These are phyloP conservation scores for Cryptococcus sp. DNA, from an alignment of 1,284 basidiomycete genomes.

Conservation along the genomic window DNA sequence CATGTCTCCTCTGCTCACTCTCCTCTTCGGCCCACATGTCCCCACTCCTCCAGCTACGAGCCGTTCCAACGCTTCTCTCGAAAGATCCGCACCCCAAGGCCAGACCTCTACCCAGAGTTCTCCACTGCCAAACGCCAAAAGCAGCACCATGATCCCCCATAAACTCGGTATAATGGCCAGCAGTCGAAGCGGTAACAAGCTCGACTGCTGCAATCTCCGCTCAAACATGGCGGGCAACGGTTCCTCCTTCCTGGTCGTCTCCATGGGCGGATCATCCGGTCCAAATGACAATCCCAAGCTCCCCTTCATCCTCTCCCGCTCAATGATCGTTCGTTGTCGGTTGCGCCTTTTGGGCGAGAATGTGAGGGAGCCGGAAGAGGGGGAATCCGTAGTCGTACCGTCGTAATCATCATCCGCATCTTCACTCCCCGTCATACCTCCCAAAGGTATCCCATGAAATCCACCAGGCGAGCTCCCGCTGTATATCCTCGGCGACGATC, in stretches of 20 bases:
- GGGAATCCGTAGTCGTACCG: constrained; percentile 23
- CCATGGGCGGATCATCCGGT: constrained; percentile 1
- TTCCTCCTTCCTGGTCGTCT: constrained; percentile 1
- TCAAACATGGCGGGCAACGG: constrained; percentile 17
- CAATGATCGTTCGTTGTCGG: constrained; percentile 6
- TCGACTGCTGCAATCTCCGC: constrained; percentile 22
- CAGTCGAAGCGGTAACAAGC: constrained; percentile 28
- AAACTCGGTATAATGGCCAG: constrained; percentile 38
- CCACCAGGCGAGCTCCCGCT: background rate
- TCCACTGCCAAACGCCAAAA: constrained; percentile 27
- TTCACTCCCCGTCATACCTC: constrained; percentile 29
- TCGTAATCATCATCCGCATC: constrained; percentile 42
- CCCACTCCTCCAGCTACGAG: constrained; percentile 24
- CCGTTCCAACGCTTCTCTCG: constrained; percentile 34
- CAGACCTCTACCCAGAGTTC: constrained; percentile 35
- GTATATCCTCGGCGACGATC: constrained; percentile 1
- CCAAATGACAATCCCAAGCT: constrained; percentile 12
- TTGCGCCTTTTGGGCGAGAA: constrained; percentile 31
- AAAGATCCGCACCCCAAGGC: constrained; percentile 42
- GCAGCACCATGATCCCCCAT: constrained; percentile 36
- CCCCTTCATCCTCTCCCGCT: constrained; percentile 1
- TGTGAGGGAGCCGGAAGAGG: constrained; percentile 31
- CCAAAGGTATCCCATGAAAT: constrained; percentile 7
- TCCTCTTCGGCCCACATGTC: constrained; percentile 16
- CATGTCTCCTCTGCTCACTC: constrained; percentile 23